Percentiles rank a stretch among this genome's conserved stretches.
Conservation (phyloP, 164 flowering plant genomes). For the Umbellularia californica region DNA sequence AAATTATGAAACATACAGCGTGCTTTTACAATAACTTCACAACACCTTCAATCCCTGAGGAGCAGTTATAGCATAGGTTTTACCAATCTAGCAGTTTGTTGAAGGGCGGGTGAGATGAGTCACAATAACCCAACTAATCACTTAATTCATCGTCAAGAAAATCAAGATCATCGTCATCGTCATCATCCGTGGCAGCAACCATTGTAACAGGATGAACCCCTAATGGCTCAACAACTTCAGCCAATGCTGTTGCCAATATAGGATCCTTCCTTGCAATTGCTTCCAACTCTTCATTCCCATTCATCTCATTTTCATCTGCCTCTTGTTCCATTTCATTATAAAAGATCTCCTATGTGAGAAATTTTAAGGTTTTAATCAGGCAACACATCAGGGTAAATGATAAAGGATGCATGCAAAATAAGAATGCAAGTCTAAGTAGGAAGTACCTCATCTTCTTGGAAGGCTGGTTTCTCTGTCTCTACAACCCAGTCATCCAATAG, state of each 20-base stretch:
- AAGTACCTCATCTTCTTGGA: slow-evolving; percentile 69
- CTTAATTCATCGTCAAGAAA: slow-evolving; percentile 57
- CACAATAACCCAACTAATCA: slow-evolving; percentile 23
- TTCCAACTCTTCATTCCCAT: slow-evolving; percentile 26
- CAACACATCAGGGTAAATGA: neutral
- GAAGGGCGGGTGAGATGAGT: slow-evolving; percentile 2
- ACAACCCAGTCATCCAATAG: slow-evolving; percentile 66
- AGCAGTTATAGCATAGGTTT: neutral
- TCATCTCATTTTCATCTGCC: slow-evolving; percentile 31
- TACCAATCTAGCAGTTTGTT: neutral
- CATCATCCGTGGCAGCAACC: slow-evolving; percentile 14
- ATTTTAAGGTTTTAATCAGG: neutral
- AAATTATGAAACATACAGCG: neutral
- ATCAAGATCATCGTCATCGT: slow-evolving; percentile 35
- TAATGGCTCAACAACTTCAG: slow-evolving; percentile 30
- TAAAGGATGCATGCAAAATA: neutral
- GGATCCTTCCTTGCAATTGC: slow-evolving; percentile 24
- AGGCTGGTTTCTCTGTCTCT: slow-evolving; percentile 43
- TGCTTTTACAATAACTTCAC: slow-evolving; percentile 1
- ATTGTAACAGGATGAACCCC: slow-evolving; percentile 29
- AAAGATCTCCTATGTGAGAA: slow-evolving; percentile 36
- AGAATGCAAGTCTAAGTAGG: neutral
- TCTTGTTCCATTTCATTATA: slow-evolving; percentile 47
- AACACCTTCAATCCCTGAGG: neutral
- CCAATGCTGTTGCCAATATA: slow-evolving; percentile 18